Evolutionary conservation across 2,329 filamentous ascomycete species (phyloP).

Genomic region (Dactylellina parvicollis): DNA sequence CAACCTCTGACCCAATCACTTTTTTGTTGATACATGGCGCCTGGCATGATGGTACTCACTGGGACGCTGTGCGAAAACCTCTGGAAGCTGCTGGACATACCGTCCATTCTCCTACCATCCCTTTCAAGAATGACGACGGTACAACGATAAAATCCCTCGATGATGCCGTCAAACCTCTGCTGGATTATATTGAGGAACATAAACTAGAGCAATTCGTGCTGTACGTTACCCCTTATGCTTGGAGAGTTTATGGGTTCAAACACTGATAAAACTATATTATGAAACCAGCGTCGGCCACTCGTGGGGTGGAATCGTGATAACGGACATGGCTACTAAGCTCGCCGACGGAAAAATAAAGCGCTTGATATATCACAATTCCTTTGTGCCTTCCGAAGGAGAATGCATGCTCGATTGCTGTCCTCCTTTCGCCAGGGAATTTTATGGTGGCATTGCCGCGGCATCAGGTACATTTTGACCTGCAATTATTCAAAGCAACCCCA

Average conservation of each 20-base stretch:
- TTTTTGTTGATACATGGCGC: slow-evolving; percentile 43
- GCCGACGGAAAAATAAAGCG: slow-evolving; percentile 37
- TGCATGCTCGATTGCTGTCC: slow-evolving; percentile 19
- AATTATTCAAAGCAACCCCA: background rate
- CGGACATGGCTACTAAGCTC: slow-evolving; percentile 28
- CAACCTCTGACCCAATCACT: slow-evolving; percentile 21
- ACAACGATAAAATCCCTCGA: slow-evolving; percentile 24
- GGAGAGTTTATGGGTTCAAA: too few relatives aligned
- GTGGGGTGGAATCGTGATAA: slow-evolving; percentile 40
- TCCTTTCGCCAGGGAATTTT: slow-evolving; percentile 11
- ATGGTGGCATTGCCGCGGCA: slow-evolving; percentile 5
- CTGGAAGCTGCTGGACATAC: slow-evolving; percentile 42
- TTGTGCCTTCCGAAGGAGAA: slow-evolving; percentile 28
- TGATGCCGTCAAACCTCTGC: slow-evolving; percentile 1
- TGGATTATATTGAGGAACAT: slow-evolving; percentile 36
- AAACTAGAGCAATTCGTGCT: slow-evolving; percentile 31
- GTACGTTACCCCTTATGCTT: background rate
- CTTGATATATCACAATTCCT: slow-evolving; percentile 40
- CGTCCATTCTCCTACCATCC: slow-evolving; percentile 28
- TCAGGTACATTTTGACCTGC: slow-evolving; percentile 21
- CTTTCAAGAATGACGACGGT: slow-evolving; percentile 13
- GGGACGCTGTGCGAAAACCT: slow-evolving; percentile 18
- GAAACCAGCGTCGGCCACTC: slow-evolving; percentile 40
- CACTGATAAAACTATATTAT: background rate
- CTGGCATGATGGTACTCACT: slow-evolving; percentile 33